Conservation (phyloP, 352 stramenopile genomes). For the Phytophthora citricola region DNA sequence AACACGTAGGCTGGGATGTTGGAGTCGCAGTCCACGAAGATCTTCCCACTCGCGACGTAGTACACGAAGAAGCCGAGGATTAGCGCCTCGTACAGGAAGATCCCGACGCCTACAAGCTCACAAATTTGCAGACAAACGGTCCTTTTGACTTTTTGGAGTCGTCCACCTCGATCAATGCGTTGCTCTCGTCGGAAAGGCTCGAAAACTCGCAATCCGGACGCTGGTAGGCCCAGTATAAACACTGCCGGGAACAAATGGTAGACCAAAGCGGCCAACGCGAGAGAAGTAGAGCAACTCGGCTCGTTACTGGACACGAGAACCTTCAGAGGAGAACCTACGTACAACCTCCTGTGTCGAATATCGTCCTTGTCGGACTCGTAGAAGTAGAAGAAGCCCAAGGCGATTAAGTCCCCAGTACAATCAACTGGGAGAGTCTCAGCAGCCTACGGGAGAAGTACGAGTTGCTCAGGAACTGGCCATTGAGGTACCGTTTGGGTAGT, state of each 20-base stretch:
- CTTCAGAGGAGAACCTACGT: constrained; percentile 51
- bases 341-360: constrained; percentile 45
- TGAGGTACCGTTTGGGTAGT: constrained; percentile 54
- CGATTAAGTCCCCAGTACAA: constrained; percentile 61
- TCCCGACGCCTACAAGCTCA: constrained; percentile 65
- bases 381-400: constrained; percentile 69
- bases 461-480: constrained; percentile 74
- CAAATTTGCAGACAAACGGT: constrained; percentile 81
- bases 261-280: constrained; percentile 66
- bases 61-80: constrained; percentile 62
- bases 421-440: constrained; percentile 63
- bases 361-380: constrained; percentile 36
- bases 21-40: constrained; percentile 60
- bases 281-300: constrained; percentile 53
- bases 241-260: constrained; percentile 75
- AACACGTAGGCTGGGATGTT: constrained; percentile 62
- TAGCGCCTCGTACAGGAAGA: constrained; percentile 61
- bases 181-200: constrained; percentile 78
- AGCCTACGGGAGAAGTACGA: constrained; percentile 82
- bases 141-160: constrained; percentile 81
- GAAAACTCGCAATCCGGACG: constrained; percentile 67
- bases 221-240: constrained; percentile 68
- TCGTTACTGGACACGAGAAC: constrained; percentile 50
- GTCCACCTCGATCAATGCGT: constrained; percentile 59
- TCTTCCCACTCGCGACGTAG: constrained; percentile 57